Percentiles rank a stretch among this genome's conserved stretches.
These are phyloP conservation scores for Cladosporium sp. DNA, from an alignment of 2,329 filamentous ascomycete genomes.

Conservation along the genomic window DNA sequence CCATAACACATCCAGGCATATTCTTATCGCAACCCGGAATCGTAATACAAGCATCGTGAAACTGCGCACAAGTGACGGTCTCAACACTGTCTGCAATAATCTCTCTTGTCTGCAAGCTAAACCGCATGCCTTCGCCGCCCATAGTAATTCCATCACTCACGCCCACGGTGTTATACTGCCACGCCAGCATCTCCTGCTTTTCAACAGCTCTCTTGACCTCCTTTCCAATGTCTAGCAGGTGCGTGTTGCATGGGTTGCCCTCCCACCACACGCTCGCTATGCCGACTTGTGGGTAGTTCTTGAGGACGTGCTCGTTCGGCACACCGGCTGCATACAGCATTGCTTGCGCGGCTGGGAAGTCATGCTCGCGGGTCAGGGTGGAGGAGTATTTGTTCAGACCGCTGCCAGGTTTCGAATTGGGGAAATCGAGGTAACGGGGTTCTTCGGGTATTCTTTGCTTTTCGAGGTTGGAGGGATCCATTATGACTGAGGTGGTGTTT, in stretches of 20 bases:
- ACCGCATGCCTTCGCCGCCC: conserved; percentile 93
- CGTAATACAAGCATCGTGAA: conserved; percentile 87
- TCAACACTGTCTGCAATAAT: conserved; percentile 94
- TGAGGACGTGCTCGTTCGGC: conserved; percentile 77
- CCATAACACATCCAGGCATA: conserved; percentile 86
- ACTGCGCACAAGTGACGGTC: conserved; percentile 85
- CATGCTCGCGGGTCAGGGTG: conserved; percentile 75
- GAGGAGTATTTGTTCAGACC: conserved; percentile 82
- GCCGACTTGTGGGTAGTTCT: conserved; percentile 83
- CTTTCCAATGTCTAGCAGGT: conserved; percentile 80
- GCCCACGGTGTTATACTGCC: conserved; percentile 87
- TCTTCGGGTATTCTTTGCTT: conserved; percentile 38
- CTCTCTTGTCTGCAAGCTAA: conserved; percentile 83
- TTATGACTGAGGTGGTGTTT: conserved; percentile 17
- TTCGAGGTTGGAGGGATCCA: conserved; percentile 34
- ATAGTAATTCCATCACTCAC: conserved; percentile 92
- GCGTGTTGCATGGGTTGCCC: conserved; percentile 81
- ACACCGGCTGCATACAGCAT: conserved; percentile 95
- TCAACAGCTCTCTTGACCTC: conserved; percentile 78
- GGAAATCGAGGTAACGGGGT: conserved; percentile 54
- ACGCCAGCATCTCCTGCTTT: conserved; percentile 82
- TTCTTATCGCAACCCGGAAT: conserved; percentile 97
- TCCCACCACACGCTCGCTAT: conserved; percentile 96
- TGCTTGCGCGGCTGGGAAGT: conserved; percentile 87
- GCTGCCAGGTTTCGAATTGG: conserved; percentile 49